Conservation (phyloP, 1,139 yeast genomes). For the Diutina mesorugosa region DNA sequence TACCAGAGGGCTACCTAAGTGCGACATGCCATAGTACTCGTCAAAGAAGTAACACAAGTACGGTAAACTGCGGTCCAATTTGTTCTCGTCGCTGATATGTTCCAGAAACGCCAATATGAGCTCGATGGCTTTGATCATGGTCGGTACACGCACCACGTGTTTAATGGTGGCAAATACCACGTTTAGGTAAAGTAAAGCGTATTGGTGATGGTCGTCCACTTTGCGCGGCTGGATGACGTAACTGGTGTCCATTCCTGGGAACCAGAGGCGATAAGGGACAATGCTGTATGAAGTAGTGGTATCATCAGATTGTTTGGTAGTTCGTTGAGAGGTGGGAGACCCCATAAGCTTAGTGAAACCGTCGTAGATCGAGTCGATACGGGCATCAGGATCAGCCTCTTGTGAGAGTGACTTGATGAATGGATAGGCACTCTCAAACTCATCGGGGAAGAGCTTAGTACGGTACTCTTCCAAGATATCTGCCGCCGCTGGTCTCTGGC, state of each 20-base stretch:
- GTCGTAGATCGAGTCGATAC: neutral
- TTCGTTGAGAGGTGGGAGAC: neutral
- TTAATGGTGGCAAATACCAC: slow-evolving; percentile 53
- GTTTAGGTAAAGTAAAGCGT: slow-evolving; percentile 53
- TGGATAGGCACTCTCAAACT: slow-evolving; percentile 21
- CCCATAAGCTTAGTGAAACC: neutral
- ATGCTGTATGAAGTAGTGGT: neutral
- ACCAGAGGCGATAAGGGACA: slow-evolving; percentile 32
- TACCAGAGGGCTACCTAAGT: slow-evolving; percentile 17
- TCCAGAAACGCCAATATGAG: slow-evolving; percentile 67
- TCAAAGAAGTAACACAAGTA: slow-evolving; percentile 43
- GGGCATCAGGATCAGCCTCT: neutral
- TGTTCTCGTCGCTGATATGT: slow-evolving; percentile 67
- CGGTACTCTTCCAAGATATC: slow-evolving; percentile 39
- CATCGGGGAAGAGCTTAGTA: slow-evolving; percentile 49
- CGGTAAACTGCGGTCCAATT: slow-evolving; percentile 77
- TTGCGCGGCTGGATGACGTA: slow-evolving; percentile 25
- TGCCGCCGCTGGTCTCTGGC: slow-evolving; percentile 40
- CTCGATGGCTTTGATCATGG: slow-evolving; percentile 64
- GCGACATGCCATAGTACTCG: slow-evolving; percentile 9
- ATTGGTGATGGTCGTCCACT: slow-evolving; percentile 22
- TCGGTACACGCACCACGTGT: slow-evolving; percentile 47
- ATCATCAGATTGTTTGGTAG: neutral
- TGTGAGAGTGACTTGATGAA: neutral
- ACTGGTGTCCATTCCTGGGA: slow-evolving; percentile 32